Base-by-base conservation (phyloP, 805 yeast genomes). In the Metschnikowia peoriensis region DNA sequence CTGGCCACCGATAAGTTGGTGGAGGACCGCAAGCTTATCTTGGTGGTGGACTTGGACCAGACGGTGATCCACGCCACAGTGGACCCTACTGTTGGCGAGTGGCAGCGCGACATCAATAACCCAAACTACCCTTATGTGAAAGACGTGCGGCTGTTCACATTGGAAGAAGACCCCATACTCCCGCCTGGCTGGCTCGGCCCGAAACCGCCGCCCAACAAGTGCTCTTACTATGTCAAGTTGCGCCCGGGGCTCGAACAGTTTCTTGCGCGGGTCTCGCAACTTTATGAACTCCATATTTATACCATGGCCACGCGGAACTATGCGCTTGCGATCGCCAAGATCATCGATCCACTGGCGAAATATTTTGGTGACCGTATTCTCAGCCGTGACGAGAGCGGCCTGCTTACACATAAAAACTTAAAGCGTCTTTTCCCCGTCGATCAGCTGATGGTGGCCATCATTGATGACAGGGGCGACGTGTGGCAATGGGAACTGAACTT, bases 291-390 rank as follows among this genome's bases (percentile, higher is more conserved):
- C 76, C 99, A 94, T 65, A 89, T 94, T 39, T 94, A 94, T 68
- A 94, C 99, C 5, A 94, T 94, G 99, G 99, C 98, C 8, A 94
- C 99, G 5, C 76, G 97, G 59, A 85, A 93, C 29, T 94, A 94
- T 69, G 99, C 99, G 0, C 77, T 83, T 46, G 88, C 90, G 28
- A 89, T 94, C 57, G 96, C 98, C 34, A 83, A 84, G 52, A 86
- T 94, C 37, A 90, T 94, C 44, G 99, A 94, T 66, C 99, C 99
- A 0, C 83, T 80, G 15, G 96, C 96, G 1, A 75, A 77, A 51
- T 86, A 83, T 61, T 94, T 94, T 71, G 97, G 96, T 6, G 97
- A 92, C 65, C 74, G 99, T 51, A 92, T 94, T 7, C 77, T 94
- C 43, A 86, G 96, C 45, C 76, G 99, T 64, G 98, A 94, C 67